phyloP scores from a whole-genome alignment of 345 rosid species.

The Populus pruinosa region DNA sequence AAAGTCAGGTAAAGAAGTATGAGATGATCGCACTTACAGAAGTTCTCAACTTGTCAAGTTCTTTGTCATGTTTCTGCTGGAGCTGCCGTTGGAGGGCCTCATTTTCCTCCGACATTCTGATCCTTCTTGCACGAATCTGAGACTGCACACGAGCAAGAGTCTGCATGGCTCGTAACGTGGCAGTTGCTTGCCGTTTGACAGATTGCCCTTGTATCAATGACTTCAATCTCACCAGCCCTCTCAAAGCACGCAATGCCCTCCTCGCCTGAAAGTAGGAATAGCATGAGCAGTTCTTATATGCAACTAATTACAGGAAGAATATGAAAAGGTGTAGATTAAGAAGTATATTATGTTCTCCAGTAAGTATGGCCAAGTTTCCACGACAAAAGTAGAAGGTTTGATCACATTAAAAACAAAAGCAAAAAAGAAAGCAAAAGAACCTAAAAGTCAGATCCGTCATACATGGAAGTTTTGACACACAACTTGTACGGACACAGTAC shows the following conservation, averaged over 20 bases:
- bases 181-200: conserved; percentile 80
- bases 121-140: conserved; percentile 75
- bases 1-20: not conserved
- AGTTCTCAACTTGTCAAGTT: conserved; percentile 46
- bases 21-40: conserved; percentile 26
- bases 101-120: conserved; percentile 86
- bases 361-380: no score
- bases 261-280: conserved; percentile 53
- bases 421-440: no score
- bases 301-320: not conserved
- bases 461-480: no score
- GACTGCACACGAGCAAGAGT: conserved; percentile 85
- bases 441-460: no score
- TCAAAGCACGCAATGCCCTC: conserved; percentile 78
- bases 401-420: no score
- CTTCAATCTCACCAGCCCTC: conserved; percentile 84
- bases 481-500: no score
- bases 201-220: conserved; percentile 74
- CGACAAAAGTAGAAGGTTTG: no score
- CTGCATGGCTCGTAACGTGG: conserved; percentile 78
- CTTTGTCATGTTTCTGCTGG: conserved; percentile 56
- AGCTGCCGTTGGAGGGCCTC: conserved; percentile 83
- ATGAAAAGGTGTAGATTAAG: not conserved
- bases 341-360: not conserved
- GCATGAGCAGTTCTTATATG: not conserved